These are phyloP conservation scores for Stemphylium beticola DNA, from an alignment of 2,329 filamentous ascomycete genomes.

Conservation along the genomic window DNA sequence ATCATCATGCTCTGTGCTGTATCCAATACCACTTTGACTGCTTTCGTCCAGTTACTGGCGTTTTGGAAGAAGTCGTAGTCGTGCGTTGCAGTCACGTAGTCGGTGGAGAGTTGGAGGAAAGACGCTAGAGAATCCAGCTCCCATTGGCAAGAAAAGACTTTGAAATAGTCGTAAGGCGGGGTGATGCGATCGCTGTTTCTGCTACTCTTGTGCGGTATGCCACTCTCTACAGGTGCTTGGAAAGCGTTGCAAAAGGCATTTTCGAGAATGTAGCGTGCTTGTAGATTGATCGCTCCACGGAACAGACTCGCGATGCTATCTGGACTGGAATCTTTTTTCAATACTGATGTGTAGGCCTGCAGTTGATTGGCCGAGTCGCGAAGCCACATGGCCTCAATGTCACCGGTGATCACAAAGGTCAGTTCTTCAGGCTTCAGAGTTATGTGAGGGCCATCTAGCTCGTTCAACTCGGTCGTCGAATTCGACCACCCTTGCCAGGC, in stretches of 20 bases:
- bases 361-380: conserved; percentile 70
- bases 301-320: conserved; percentile 67
- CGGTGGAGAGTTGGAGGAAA: conserved; percentile 55
- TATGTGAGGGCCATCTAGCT: neutral
- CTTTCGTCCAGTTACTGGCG: conserved; percentile 53
- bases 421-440: conserved; percentile 55
- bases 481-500: conserved; percentile 68
- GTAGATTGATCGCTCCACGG: conserved; percentile 73
- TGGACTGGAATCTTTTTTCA: conserved; percentile 56
- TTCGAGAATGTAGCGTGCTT: conserved; percentile 69
- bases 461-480: conserved; percentile 41
- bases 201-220: conserved; percentile 46
- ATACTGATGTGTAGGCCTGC: conserved; percentile 68
- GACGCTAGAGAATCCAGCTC: conserved; percentile 59
- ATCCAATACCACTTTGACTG: conserved; percentile 52
- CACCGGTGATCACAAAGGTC: conserved; percentile 63
- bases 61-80: conserved; percentile 56
- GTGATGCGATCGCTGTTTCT: conserved; percentile 52
- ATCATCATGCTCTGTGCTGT: conserved; percentile 56
- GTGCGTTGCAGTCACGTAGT: conserved; percentile 55
- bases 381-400: conserved; percentile 64
- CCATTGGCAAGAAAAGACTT: conserved; percentile 61
- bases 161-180: conserved; percentile 52
- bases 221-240: conserved; percentile 57
- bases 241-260: conserved; percentile 62